Evolutionary conservation across 805 yeast genomes (phyloP).

Genomic region (Candida michaelii): DNA sequence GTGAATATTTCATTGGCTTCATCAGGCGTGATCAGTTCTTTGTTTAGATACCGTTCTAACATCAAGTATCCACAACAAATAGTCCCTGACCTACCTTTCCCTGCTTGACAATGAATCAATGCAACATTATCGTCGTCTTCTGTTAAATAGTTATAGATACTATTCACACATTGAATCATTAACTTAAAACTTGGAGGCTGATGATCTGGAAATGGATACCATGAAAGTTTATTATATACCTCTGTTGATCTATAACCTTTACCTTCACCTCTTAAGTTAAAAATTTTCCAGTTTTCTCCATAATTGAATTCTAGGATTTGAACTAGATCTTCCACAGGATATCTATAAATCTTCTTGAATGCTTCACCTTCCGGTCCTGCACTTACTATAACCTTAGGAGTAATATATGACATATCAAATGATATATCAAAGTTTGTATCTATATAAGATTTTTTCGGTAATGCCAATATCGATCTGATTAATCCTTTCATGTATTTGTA

Average conservation of each 20-base stretch:
- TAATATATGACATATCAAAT: conserved; percentile 67
- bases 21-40: conserved; percentile 27
- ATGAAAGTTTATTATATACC: conserved; percentile 32
- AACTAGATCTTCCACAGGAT: conserved; percentile 51
- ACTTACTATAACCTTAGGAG: conserved; percentile 64
- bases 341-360: conserved; percentile 49
- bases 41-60: conserved; percentile 28
- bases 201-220: conserved; percentile 74
- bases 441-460: conserved; percentile 11
- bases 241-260: conserved; percentile 40
- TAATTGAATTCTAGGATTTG: conserved; percentile 47
- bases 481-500: neutral
- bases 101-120: conserved; percentile 83
- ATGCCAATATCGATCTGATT: conserved; percentile 15
- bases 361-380: conserved; percentile 65
- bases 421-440: conserved; percentile 13
- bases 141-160: conserved; percentile 45
- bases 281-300: conserved; percentile 64
- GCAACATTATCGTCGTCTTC: conserved; percentile 47
- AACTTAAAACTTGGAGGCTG: conserved; percentile 63
- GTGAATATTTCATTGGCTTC: conserved; percentile 58
- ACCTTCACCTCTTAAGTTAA: conserved; percentile 69
- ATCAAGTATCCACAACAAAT: conserved; percentile 70
- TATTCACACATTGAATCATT: conserved; percentile 44
- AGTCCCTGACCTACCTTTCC: conserved; percentile 90